These are phyloP conservation scores for Cladophialophora chaetospira DNA, from an alignment of 2,329 filamentous ascomycete genomes.

Conservation along the genomic window DNA sequence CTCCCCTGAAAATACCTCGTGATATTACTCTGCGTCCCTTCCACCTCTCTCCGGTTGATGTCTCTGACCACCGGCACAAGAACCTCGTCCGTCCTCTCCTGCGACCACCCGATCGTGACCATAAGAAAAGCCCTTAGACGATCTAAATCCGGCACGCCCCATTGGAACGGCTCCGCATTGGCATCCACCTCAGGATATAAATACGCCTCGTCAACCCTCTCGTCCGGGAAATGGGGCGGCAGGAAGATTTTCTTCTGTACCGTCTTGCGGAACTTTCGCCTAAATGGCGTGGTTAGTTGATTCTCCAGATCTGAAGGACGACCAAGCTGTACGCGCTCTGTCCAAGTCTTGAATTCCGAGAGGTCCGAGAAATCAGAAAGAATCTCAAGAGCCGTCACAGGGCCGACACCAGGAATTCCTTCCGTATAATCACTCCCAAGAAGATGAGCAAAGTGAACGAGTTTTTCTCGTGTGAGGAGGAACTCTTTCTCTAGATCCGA, in stretches of 20 bases:
- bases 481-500: conserved; percentile 86
- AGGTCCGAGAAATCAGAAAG: conserved; percentile 80
- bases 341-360: conserved; percentile 74
- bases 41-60: conserved; percentile 84
- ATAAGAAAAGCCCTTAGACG: conserved; percentile 82
- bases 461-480: conserved; percentile 78
- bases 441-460: conserved; percentile 87
- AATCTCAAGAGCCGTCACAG: conserved; percentile 92
- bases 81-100: conserved; percentile 91
- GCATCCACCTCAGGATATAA: conserved; percentile 81
- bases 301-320: conserved; percentile 64
- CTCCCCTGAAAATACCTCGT: conserved; percentile 84
- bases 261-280: conserved; percentile 84
- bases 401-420: conserved; percentile 84
- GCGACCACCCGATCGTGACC: conserved; percentile 88
- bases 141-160: conserved; percentile 92
- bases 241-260: conserved; percentile 78
- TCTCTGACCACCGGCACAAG: conserved; percentile 92
- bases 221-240: conserved; percentile 74
- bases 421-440: conserved; percentile 95
- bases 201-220: conserved; percentile 80
- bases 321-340: conserved; percentile 58
- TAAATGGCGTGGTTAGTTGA: conserved; percentile 64
- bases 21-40: conserved; percentile 95
- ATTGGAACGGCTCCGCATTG: conserved; percentile 78